These are phyloP conservation scores for Penicillium ochrochloron DNA, from an alignment of 495 filamentous ascomycete species.

Conservation along the genomic window DNA sequence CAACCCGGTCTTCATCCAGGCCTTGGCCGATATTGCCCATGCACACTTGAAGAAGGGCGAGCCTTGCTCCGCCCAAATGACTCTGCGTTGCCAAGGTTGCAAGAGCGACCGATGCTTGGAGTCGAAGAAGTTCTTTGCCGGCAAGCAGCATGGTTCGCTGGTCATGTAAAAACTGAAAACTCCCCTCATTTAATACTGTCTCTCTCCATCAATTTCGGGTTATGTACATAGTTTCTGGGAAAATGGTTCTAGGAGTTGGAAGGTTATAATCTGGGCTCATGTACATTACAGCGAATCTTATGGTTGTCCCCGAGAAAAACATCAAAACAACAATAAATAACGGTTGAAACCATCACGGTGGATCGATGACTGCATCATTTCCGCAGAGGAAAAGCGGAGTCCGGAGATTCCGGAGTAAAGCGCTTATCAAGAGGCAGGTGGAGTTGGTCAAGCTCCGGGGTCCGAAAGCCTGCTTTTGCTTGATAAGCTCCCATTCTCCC, in stretches of 20 bases:
- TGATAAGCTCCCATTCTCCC: constrained; percentile 17
- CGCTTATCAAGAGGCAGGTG: constrained; percentile 5
- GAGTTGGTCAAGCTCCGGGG: constrained; percentile 5
- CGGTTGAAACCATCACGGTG: not conserved
- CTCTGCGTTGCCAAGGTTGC: constrained; percentile 90
- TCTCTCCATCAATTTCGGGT: not conserved
- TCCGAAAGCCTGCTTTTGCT: constrained; percentile 16
- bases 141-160: constrained; percentile 41
- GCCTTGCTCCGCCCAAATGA: constrained; percentile 81
- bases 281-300: not conserved
- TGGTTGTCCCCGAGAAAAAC: not conserved
- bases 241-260: not conserved
- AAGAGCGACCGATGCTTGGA: constrained; percentile 86
- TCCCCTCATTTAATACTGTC: constrained; percentile 2
- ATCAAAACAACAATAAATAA: not conserved
- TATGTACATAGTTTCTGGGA: constrained; percentile 12
- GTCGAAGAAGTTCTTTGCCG: constrained; percentile 91
- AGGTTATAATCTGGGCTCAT: not conserved
- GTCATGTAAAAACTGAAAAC: constrained; percentile 34
- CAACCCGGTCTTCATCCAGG: constrained; percentile 87
- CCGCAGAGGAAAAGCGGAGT: not conserved
- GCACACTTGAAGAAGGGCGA: constrained; percentile 73
- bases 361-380: constrained; percentile 6
- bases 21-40: constrained; percentile 84
- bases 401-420: constrained; percentile 15